Evolutionary conservation across 2,329 filamentous ascomycete species (phyloP), one percentile per base, ranked within the genome.

Genomic region (Fusarium sublunatum): DNA sequence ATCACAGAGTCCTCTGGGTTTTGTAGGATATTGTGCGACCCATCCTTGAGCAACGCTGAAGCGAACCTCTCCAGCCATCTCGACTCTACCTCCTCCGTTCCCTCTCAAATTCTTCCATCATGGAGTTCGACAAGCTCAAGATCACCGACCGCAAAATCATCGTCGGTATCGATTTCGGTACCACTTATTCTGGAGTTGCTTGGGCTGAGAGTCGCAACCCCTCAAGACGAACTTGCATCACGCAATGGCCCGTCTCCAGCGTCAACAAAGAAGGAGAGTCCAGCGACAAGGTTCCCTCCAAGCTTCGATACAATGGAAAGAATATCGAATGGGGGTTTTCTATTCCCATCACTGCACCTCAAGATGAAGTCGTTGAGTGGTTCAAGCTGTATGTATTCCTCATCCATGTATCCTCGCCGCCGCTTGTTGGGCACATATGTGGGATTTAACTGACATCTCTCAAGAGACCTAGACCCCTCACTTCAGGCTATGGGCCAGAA

Each of bases 111-210:
- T 35, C n/a, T 19, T 13, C n/a, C 31, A 49, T 7, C 5, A 77
- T 78, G 76, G 75, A 78, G 13, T 76, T 77, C 32, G 74, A 77
- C 34, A 73, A 71, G 46, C 69, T 77, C 44, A 69, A 68, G 38
- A 72, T 71, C 26, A 67, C 61, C 25, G 74, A 76, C 24, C 75
- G 76, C 50, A 79, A 76, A 64, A 76, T 83, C 67, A 79, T 83
- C 31, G 75, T 83, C 48, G 81, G 79, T 22, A 79, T 84, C 53
- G 82, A 84, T 63, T 84, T 85, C 56, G 82, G 83, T 10, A 85
- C 82, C 13, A 85, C 82, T 0, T 84, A 80, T 64, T 82, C 81
- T 4, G 82, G 81, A 36, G 75, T 84, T 6, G 80, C 81, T 10
- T 84, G 80, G 79, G 79, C 78, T 22, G 75, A 80, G 60, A 78